Percentiles rank a stretch among this genome's conserved stretches.
Evolutionary conservation across 2,329 filamentous ascomycete genomes (phyloP).

Genomic region (Aspergillus texensis): DNA sequence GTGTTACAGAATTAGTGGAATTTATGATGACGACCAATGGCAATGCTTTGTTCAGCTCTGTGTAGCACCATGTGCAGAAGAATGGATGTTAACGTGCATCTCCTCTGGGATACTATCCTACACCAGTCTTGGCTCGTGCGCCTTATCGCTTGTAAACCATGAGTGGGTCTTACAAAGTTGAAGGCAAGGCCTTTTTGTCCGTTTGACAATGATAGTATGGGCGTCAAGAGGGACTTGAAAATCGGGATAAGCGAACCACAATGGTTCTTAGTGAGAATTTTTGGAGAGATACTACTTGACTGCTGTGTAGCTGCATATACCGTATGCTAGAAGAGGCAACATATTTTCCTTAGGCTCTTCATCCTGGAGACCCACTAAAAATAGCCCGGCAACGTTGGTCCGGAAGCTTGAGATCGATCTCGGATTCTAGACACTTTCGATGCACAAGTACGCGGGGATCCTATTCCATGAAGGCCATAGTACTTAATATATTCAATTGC

Average conservation of each 20-base stretch:
- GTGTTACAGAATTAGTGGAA: too few species aligned
- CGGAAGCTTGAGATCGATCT: neutral
- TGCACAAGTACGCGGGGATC: neutral
- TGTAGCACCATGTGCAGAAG: too few species aligned
- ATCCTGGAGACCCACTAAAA: neutral
- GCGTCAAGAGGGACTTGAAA: too few species aligned
- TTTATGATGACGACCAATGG: too few species aligned
- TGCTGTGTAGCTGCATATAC: too few species aligned
- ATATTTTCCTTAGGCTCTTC: neutral
- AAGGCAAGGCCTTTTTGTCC: neutral
- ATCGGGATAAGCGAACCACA: too few species aligned
- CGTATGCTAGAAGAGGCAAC: neutral
- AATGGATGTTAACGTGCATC: too few species aligned
- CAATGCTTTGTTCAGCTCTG: too few species aligned
- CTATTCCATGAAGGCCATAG: neutral
- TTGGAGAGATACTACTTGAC: too few species aligned
- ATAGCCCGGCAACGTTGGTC: neutral
- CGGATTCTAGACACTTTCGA: neutral
- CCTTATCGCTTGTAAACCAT: neutral
- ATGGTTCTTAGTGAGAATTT: too few species aligned
- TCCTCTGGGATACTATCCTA: neutral
- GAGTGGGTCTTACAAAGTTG: neutral
- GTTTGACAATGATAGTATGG: neutral
- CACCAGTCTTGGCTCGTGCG: neutral
- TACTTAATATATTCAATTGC: neutral